Evolutionary conservation across 148 eudicot species (phyloP), one percentile per base, ranked within the genome.

Genomic region (Fagopyrum tataricum): DNA sequence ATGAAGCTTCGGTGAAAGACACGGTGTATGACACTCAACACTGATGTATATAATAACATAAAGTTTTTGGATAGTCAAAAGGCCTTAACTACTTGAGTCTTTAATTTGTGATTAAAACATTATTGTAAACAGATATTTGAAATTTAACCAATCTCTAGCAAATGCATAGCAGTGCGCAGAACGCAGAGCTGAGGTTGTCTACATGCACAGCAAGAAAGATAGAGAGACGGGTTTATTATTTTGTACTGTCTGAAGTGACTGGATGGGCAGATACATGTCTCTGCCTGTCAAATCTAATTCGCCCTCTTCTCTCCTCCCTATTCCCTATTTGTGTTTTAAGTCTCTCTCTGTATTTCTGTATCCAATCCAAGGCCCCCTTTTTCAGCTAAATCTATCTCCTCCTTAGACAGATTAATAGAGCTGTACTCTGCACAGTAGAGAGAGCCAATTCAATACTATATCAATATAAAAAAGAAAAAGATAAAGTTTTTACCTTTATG

Each of bases 201-300:
- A 62, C 20, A 62, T 62, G 42, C 68, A 62, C 42, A 62, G 17
- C 31, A n/a, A 62, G 67, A 62, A 18, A 31, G 4, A 23, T 3
- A 53, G 9, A 53, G 48, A 41, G 72, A 68, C 13, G n/a, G 31
- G 0, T 41, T 40, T 5, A 14, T 37, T n/a, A 9, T 24, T 59
- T 59, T 23, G 51, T 18, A 70, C 72, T 70, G 72, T 70, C 48
- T 70, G 72, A 72, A 72, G 74, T 72, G 74, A 72, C 74, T 72
- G 59, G 74, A 72, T 72, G 58, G 74, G 44, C 74, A 72, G 74
- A 43, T 44, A 44, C 8, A 44, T 71, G 55, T 43, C 61, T 73
- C 69, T 66, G 43, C 40, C 41, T 46, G 64, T 64, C 69, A 31
- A 64, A 64, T 64, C 69, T 64, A 64, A 24, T 64, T 14, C 37